Conservation (phyloP, 1,284 basidiomycete genomes). For the Ustilago vetiveriae region DNA sequence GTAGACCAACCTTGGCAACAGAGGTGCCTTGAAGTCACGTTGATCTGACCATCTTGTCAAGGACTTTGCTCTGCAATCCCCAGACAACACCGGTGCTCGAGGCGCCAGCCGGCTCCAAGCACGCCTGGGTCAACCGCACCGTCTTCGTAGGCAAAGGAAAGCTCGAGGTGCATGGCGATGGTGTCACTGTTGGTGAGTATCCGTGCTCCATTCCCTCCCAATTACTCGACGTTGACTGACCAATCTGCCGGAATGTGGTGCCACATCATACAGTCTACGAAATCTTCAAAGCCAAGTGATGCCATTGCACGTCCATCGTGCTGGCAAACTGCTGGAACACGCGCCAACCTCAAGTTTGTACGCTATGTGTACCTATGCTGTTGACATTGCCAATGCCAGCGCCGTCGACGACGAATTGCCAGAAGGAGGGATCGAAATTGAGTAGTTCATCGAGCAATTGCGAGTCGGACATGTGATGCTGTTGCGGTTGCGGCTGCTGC, state of each 20-base stretch:
- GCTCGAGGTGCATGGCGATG: conserved; percentile 12
- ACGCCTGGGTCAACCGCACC: conserved; percentile 43
- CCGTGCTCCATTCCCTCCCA: too few relatives aligned
- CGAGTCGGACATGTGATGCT: conserved; percentile 27
- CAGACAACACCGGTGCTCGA: conserved; percentile 38
- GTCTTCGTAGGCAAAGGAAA: conserved; percentile 43
- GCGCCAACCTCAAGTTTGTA: not conserved
- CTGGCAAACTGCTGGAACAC: too few relatives aligned
- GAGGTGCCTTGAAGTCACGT: too few relatives aligned
- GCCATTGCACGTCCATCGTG: too few relatives aligned
- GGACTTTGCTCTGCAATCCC: not conserved
- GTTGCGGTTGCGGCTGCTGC: not conserved
- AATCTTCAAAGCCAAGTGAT: conserved; percentile 36
- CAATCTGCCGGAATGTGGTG: too few relatives aligned
- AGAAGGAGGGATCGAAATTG: conserved; percentile 35
- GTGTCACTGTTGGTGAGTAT: conserved; percentile 29
- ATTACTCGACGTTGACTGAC: too few relatives aligned
- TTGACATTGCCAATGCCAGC: not conserved
- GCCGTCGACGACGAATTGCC: conserved; percentile 36
- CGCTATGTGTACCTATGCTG: not conserved
- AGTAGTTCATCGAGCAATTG: conserved; percentile 32
- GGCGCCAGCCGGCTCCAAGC: conserved; percentile 29
- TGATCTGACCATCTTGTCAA: too few relatives aligned
- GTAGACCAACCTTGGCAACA: too few relatives aligned
- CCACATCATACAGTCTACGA: conserved; percentile 29